These are phyloP conservation scores for Fusarium compactum DNA, from an alignment of 2,329 filamentous ascomycete species.

Conservation along the genomic window DNA sequence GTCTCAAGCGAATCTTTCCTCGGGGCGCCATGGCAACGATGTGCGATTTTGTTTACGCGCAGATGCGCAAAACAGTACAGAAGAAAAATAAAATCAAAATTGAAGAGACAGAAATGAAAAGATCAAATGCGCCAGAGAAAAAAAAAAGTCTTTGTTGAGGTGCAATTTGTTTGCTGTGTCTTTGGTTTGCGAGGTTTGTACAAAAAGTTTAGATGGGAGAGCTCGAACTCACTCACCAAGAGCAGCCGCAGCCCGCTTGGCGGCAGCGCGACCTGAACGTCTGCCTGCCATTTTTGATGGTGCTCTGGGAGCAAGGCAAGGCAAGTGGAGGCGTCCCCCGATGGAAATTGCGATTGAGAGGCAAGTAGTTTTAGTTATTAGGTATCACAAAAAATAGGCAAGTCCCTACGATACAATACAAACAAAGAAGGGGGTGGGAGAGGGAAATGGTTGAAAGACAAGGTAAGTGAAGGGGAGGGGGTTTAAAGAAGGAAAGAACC, in stretches of 20 bases:
- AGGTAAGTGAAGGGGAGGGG: conserved; percentile 20
- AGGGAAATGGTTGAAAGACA: conserved; percentile 2
- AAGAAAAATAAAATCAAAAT: conserved; percentile 7
- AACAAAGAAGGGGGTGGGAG: conserved; percentile 13
- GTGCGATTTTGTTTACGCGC: conserved; percentile 10
- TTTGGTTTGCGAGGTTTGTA: conserved; percentile 12
- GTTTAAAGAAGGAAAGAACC: conserved; percentile 18
- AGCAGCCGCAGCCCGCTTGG: conserved; percentile 65
- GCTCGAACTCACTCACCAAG: conserved; percentile 58
- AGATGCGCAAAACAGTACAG: conserved; percentile 16
- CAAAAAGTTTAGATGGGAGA: conserved; percentile 24
- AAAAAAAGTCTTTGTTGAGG: not conserved
- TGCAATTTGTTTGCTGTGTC: conserved; percentile 2
- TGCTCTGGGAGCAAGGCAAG: conserved; percentile 11
- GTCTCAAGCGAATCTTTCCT: conserved; percentile 50
- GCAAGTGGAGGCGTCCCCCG: conserved; percentile 32
- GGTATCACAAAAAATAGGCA: conserved; percentile 28
- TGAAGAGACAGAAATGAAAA: conserved; percentile 2
- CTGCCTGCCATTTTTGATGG: conserved; percentile 54
- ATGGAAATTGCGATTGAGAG: conserved; percentile 30
- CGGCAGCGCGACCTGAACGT: conserved; percentile 66
- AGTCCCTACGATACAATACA: conserved; percentile 6
- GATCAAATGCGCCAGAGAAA: conserved; percentile 2
- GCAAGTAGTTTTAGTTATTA: conserved; percentile 23
- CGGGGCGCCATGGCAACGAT: conserved; percentile 45